Conservation (phyloP, 228 moss, liverwort and hornwort species). For the Sphagnum magellanicum region DNA sequence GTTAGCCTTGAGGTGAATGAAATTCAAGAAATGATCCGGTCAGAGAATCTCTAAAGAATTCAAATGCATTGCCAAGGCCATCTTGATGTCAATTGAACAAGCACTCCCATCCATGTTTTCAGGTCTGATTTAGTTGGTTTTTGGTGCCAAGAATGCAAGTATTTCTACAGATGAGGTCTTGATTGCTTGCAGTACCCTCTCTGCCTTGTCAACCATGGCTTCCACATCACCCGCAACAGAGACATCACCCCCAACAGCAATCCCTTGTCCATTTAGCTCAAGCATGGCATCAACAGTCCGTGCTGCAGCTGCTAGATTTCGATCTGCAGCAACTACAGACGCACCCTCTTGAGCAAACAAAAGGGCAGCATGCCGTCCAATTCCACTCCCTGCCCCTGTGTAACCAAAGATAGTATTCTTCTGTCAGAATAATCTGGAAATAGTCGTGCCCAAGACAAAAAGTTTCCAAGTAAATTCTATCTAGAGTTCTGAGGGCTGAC, state of each 20-base stretch:
- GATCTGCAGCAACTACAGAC: constrained; percentile 76
- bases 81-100: no score
- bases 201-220: constrained; percentile 85
- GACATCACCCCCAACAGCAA: constrained; percentile 88
- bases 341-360: constrained; percentile 95
- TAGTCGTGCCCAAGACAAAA: background rate
- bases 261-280: constrained; percentile 82
- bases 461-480: no score
- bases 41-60: no score
- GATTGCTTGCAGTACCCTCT: constrained; percentile 29
- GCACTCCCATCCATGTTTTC: no score
- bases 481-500: no score
- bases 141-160: no score
- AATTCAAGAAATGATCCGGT: background rate
- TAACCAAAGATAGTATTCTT: background rate
- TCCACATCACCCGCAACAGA: constrained; percentile 72
- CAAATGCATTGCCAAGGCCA: no score
- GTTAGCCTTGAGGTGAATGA: background rate
- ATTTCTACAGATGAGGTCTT: no score
- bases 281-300: constrained; percentile 91
- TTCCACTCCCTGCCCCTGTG: constrained; percentile 92
- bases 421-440: background rate
- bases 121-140: no score
- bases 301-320: constrained; percentile 74
- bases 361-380: constrained; percentile 85